Evolutionary conservation across 495 filamentous ascomycete species (phyloP), one percentile per base, ranked within the genome.

Genomic region (Pyronema domesticum): DNA sequence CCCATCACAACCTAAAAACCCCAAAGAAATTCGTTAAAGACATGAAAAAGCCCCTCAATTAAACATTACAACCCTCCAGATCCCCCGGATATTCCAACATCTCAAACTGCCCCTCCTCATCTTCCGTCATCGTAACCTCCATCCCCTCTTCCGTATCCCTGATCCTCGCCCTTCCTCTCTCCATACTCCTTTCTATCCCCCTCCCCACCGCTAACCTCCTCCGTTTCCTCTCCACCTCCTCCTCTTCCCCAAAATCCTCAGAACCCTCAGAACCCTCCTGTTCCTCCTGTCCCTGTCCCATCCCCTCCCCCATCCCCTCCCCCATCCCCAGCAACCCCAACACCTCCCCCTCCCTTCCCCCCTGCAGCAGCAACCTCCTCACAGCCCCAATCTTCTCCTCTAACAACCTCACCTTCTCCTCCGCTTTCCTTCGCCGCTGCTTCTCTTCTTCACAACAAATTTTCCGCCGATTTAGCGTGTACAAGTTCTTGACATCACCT

Each of bases 171-270:
- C 37, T 15, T 35, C 33, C 36, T 37, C 51, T 43, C n/a, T 7
- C 51, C 35, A n/a, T 74, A 71, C 36, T 68, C 68, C 5, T 74
- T 68, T 1, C 60, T 51, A 3, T 23, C 62, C 18, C 42, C 46
- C 23, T 53, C 53, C 10, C 60, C 56, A 37, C 55, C 37, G 19
- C 11, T 37, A 34, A 11, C 36, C 34, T 45, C 36, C 34, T 19
- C 35, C n/a, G 11, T 39, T 18, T 15, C 51, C 7, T 7, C 15
- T n/a, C 37, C 39, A 30, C 23, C 23, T 30, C 23, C 23, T 30
- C 23, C 23, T 30, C 5, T 5, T 30, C 23, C 5, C 23, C 23
- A 30, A n/a, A n/a, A n/a, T n/a, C n/a, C n/a, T n/a, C n/a, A n/a
- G n/a, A n/a, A n/a, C n/a, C n/a, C n/a, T n/a, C n/a, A n/a, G n/a